Percentiles rank a stretch among this genome's conserved stretches.
Conservation (phyloP, 1,284 basidiomycete genomes). For the Apiotrichum brassicae region DNA sequence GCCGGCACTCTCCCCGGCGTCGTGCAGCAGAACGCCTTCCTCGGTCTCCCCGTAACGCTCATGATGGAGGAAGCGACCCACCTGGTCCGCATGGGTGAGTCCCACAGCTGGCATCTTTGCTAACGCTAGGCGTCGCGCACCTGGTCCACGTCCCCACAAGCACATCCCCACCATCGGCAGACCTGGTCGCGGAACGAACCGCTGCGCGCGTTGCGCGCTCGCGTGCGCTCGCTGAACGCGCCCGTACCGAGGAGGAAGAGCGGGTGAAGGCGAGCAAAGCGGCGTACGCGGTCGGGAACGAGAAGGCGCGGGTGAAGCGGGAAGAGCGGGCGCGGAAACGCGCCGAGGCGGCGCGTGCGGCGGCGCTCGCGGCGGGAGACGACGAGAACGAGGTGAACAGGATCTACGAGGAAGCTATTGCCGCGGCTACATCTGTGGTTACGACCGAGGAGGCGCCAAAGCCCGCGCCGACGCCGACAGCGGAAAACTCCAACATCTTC, state of each 20-base stretch:
- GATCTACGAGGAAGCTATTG: slow-evolving; percentile 3
- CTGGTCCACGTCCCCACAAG: slow-evolving; percentile 63
- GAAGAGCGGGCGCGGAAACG: slow-evolving; percentile 55
- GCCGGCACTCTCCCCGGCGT: slow-evolving; percentile 89
- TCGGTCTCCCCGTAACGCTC: slow-evolving; percentile 80
- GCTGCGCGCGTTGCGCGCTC: slow-evolving; percentile 21
- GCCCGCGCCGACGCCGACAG: slow-evolving; percentile 2
- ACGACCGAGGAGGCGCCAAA: neutral
- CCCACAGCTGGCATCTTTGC: neutral
- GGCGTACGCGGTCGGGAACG: slow-evolving; percentile 53
- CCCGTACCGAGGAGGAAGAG: slow-evolving; percentile 50
- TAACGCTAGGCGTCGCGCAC: slow-evolving; percentile 60
- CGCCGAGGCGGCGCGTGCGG: slow-evolving; percentile 45
- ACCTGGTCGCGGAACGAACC: slow-evolving; percentile 50
- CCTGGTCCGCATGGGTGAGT: slow-evolving; percentile 67
- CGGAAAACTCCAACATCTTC: slow-evolving; percentile 20
- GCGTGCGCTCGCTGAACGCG: slow-evolving; percentile 10
- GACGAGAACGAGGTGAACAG: slow-evolving; percentile 8
- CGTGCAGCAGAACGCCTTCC: slow-evolving; percentile 92
- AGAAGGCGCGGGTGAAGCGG: slow-evolving; percentile 54
- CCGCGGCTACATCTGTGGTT: neutral
- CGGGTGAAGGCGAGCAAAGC: slow-evolving; percentile 25
- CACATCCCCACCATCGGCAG: slow-evolving; percentile 56
- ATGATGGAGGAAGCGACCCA: slow-evolving; percentile 88
- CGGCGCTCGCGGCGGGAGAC: slow-evolving; percentile 9